Evolutionary conservation across 345 rosid species (phyloP).

Genomic region (Noccaea bulbosa): DNA sequence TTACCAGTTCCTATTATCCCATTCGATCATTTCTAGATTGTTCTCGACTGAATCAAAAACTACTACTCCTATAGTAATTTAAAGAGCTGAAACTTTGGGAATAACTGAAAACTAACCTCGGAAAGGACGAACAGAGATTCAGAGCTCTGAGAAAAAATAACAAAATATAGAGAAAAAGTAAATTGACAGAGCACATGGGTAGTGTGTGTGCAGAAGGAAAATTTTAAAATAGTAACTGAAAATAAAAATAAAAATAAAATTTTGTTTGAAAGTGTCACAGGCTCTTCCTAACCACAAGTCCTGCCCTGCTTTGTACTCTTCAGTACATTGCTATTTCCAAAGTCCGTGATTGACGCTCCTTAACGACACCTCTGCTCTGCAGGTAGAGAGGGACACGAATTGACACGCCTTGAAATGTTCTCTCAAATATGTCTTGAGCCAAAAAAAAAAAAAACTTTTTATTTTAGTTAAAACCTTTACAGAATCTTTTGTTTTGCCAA

Average conservation of each 20-base stretch:
- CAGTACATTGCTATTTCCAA: slow-evolving; percentile 36
- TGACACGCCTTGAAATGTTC: slow-evolving; percentile 27
- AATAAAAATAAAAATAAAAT: background rate
- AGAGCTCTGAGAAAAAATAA: slow-evolving; percentile 1
- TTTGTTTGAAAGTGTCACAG: slow-evolving; percentile 39
- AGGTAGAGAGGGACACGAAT: slow-evolving; percentile 30
- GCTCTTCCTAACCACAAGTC: slow-evolving; percentile 26
- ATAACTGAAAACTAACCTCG: slow-evolving; percentile 26
- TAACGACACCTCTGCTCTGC: slow-evolving; percentile 21
- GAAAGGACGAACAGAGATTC: slow-evolving; percentile 24
- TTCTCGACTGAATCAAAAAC: background rate
- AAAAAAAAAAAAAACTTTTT: too few species aligned
- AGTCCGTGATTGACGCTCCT: slow-evolving; percentile 41
- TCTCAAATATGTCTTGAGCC: slow-evolving; percentile 8
- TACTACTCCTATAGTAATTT: background rate
- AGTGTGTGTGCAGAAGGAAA: slow-evolving; percentile 22
- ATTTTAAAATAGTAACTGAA: slow-evolving; percentile 10
- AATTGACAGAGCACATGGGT: slow-evolving; percentile 28
- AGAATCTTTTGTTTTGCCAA: background rate
- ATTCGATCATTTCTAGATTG: background rate
- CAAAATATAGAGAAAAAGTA: background rate
- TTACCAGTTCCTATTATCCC: background rate
- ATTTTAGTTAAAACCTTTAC: too few species aligned
- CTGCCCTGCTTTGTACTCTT: slow-evolving; percentile 35
- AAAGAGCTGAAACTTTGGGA: background rate